Evolutionary conservation across 148 eudicot genomes (phyloP).

Genomic region (Beta vulgaris): DNA sequence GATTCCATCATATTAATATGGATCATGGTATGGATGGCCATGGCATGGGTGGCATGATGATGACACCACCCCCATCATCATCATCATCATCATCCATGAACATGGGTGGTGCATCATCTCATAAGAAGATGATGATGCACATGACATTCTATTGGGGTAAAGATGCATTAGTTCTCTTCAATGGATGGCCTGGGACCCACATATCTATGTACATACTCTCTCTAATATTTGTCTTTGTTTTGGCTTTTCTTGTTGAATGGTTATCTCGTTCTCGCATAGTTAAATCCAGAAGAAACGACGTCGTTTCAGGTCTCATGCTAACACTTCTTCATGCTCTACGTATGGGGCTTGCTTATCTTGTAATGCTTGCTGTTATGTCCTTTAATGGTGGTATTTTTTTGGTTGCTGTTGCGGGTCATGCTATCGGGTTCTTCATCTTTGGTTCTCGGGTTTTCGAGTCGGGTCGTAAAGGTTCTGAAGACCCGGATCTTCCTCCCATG

Average conservation of each 20-base stretch:
- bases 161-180: slow-evolving; percentile 47
- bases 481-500: slow-evolving; percentile 40
- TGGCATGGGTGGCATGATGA: slow-evolving; percentile 27
- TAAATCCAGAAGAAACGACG: slow-evolving; percentile 7
- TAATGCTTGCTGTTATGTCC: slow-evolving; percentile 60
- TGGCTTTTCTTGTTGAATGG: slow-evolving; percentile 38
- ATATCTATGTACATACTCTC: slow-evolving; percentile 41
- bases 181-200: slow-evolving; percentile 60
- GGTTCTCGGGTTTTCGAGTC: slow-evolving; percentile 34
- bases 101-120: slow-evolving; percentile 4
- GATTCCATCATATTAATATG: neutral
- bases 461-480: neutral
- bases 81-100: neutral
- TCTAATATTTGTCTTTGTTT: slow-evolving; percentile 37
- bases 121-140: slow-evolving; percentile 57
- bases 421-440: slow-evolving; percentile 45
- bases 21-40: slow-evolving; percentile 15
- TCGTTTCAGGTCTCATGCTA: slow-evolving; percentile 20
- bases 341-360: slow-evolving; percentile 39
- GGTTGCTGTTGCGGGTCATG: slow-evolving; percentile 45
- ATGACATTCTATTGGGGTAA: slow-evolving; percentile 85
- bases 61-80: slow-evolving; percentile 3
- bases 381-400: slow-evolving; percentile 54
- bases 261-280: slow-evolving; percentile 27
- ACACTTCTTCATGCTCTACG: slow-evolving; percentile 32